Base-by-base conservation (phyloP, 768 basidiomycete species). In the Rhodotorula diobovata region DNA sequence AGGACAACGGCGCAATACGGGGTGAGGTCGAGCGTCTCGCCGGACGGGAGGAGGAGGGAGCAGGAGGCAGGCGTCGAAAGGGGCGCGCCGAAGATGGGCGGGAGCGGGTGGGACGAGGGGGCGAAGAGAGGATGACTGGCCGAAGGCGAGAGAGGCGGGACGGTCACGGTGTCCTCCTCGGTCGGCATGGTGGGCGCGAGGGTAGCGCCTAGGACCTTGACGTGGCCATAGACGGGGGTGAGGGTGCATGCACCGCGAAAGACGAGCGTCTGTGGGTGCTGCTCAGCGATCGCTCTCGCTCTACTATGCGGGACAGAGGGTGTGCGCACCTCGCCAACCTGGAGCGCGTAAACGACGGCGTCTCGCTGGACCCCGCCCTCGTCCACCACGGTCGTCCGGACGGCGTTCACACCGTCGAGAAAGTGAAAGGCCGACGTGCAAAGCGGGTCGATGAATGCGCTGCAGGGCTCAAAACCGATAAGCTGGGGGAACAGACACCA, bases 81-180 rank as follows among this genome's bases (percentile, higher is more conserved):
- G 25, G 50, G 64, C 55, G 74, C 74, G 73, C 81, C 78, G 25
- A 79, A 76, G 82, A 85, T 70, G 80, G 83, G 78, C 1, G 91
- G 90, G 11, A 93, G 78, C 0, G 91, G 90, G n/a, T 90, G 86
- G 0, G 88, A 90, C 7, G 86, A 84, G 0, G 93, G 91, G 0
- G 91, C 89, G 77, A 87, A 94, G 37, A 94, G 82, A 21, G 80
- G 81, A 73, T 91, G 83, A 2, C 55, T 11, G 4, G 60, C 32
- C 0, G 58, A 20, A 10, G 56, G 0, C 9, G 39, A 18, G 43
- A 63, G 20, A 11, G 28, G 7, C 15, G 63, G 69, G 20, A 63
- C 28, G 12, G 66, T 20, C 64, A 68, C 6, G 59, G 39, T 25
- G 32, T n/a, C 53, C 20, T 35, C 23, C 20, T 1, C 48, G n/a